Conservation (phyloP, 225 moss, liverwort and hornwort species). For the Ulota crispa region DNA sequence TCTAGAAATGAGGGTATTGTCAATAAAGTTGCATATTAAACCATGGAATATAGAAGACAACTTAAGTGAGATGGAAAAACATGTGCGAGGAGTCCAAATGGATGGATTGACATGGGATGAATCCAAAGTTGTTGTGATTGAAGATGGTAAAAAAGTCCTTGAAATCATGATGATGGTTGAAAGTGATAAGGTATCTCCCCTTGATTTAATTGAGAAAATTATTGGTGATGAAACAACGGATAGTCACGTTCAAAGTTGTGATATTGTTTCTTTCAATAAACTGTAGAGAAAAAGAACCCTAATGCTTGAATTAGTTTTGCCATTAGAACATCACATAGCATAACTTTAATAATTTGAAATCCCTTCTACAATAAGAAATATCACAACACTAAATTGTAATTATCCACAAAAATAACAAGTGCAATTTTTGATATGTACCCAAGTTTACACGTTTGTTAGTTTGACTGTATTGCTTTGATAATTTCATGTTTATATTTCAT, state of each 20-base stretch:
- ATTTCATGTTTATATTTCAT: too few relatives aligned
- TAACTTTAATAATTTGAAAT: too few relatives aligned
- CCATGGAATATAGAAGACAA: constrained; percentile 68
- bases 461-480: too few relatives aligned
- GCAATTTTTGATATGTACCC: accelerated
- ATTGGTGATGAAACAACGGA: constrained; percentile 37
- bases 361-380: too few relatives aligned
- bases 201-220: constrained; percentile 52
- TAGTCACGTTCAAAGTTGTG: constrained; percentile 62
- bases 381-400: accelerated
- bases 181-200: constrained; percentile 55
- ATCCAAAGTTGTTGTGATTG: constrained; percentile 37
- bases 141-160: constrained; percentile 44
- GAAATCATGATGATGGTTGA: constrained; percentile 61
- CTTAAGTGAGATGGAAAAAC: constrained; percentile 53
- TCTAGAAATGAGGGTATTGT: constrained; percentile 43
- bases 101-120: constrained; percentile 73
- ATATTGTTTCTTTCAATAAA: constrained; percentile 61
- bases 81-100: constrained; percentile 49
- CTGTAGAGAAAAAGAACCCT: neutral
- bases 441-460: neutral
- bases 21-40: constrained; percentile 69
- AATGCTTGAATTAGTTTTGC: accelerated
- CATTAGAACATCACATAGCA: neutral
- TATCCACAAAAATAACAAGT: accelerated